Evolutionary conservation across 371 early-diverging fungal genomes (phyloP).

Genomic region (Capillidium rhysosporum): DNA sequence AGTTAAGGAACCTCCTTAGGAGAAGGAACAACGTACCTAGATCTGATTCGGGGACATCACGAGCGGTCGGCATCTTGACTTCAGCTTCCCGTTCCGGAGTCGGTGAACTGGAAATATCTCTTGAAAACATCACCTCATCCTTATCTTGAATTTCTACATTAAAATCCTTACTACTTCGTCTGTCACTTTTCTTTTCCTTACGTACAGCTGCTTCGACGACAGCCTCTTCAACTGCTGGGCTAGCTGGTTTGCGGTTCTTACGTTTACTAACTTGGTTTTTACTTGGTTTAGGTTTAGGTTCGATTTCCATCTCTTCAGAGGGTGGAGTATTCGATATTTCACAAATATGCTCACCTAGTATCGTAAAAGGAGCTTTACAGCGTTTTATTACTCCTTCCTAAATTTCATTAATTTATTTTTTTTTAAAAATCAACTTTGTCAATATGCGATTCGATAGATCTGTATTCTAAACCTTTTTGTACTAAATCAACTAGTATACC

Average conservation of each 20-base stretch:
- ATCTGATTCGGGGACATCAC: too few relatives aligned
- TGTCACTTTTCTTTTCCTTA: not conserved
- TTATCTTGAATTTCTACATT: not conserved
- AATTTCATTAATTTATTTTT: not conserved
- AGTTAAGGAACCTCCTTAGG: not conserved
- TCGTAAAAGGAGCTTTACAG: slow-evolving; percentile 50
- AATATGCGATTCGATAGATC: slow-evolving; percentile 69
- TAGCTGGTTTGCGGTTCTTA: not conserved
- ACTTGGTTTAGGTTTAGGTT: not conserved
- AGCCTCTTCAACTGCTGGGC: not conserved
- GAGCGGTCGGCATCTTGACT: not conserved
- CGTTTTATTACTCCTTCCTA: slow-evolving; percentile 58
- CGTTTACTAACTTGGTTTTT: not conserved
- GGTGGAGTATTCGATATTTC: slow-evolving; percentile 14
- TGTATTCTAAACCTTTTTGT: slow-evolving; percentile 84
- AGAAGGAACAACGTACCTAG: not conserved
- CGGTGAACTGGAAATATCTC: not conserved
- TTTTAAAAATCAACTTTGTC: slow-evolving; percentile 28
- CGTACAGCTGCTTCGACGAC: not conserved
- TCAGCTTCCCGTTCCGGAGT: not conserved
- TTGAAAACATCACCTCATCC: not conserved
- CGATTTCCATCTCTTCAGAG: not conserved
- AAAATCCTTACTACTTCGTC: not conserved
- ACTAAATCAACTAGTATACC: slow-evolving; percentile 72
- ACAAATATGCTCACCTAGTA: slow-evolving; percentile 49